These are phyloP conservation scores for Chaetomiaceae sp. DNA, from an alignment of 2,329 filamentous ascomycete genomes.

Conservation along the genomic window DNA sequence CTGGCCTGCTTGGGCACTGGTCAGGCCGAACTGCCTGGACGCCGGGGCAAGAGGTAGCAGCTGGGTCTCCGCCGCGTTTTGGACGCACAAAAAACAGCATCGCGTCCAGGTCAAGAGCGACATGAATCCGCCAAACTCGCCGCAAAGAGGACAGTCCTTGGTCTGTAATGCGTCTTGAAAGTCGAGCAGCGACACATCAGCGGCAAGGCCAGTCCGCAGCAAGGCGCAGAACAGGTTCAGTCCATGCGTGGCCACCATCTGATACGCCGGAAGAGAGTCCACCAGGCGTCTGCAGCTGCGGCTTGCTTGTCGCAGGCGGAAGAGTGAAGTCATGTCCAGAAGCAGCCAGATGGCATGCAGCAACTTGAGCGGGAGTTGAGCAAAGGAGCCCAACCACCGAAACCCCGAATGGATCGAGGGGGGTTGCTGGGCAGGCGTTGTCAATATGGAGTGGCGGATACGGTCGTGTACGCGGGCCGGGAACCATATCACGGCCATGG, in stretches of 20 bases:
- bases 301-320: constrained; percentile 30
- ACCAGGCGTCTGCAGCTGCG: constrained; percentile 23
- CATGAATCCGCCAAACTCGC: constrained; percentile 26
- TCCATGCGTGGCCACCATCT: constrained; percentile 22
- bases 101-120: constrained; percentile 28
- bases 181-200: constrained; percentile 22
- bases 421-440: too few relatives aligned
- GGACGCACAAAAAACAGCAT: constrained; percentile 29
- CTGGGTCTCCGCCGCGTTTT: constrained; percentile 21
- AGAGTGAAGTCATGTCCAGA: constrained; percentile 32
- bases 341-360: constrained; percentile 27
- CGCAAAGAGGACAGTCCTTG: constrained; percentile 27
- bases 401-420: constrained; percentile 26
- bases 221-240: constrained; percentile 31
- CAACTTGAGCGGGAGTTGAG: constrained; percentile 31
- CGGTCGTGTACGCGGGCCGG: constrained; percentile 26
- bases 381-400: constrained; percentile 27
- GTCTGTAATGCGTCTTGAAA: constrained; percentile 27
- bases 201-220: constrained; percentile 28
- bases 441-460: constrained; percentile 29
- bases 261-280: constrained; percentile 28
- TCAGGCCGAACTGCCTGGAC: constrained; percentile 22
- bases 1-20: constrained; percentile 17
- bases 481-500: constrained; percentile 31
- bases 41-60: constrained; percentile 21